Evolutionary conservation across 805 yeast species (phyloP).

Genomic region (Wickerhamomyces tratensis): DNA sequence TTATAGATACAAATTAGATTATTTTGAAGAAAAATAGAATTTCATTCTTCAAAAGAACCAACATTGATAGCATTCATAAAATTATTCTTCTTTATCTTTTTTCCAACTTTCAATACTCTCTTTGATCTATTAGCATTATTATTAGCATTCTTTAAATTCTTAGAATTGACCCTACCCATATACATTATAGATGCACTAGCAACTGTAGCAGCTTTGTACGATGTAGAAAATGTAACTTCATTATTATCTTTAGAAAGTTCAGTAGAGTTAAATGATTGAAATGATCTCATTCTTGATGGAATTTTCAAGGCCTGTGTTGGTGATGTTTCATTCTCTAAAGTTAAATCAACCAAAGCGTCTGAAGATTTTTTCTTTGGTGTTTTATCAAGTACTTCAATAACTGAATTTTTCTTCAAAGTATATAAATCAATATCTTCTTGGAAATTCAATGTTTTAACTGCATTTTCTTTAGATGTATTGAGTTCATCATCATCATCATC

Average conservation of each 20-base stretch:
- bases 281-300: constrained; percentile 36
- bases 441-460: constrained; percentile 18
- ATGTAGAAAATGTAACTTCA: constrained; percentile 41
- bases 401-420: constrained; percentile 34
- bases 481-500: constrained; percentile 18
- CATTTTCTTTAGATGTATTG: constrained; percentile 19
- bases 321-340: constrained; percentile 8
- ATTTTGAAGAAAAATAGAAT: too few species aligned
- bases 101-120: not conserved
- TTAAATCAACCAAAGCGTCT: constrained; percentile 12
- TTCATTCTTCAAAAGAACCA: not conserved
- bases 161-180: constrained; percentile 23
- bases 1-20: too few species aligned
- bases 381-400: constrained; percentile 16
- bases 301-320: constrained; percentile 16
- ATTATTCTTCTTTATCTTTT: not conserved
- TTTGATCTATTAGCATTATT: too few species aligned
- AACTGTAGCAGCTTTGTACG: constrained; percentile 45
- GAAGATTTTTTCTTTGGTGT: constrained; percentile 14
- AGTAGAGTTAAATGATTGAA: constrained; percentile 28
- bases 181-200: constrained; percentile 50
- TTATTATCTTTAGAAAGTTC: constrained; percentile 31
- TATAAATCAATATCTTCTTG: constrained; percentile 32
- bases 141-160: too few species aligned
- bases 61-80: not conserved